Evolutionary conservation across 306 rosid species (phyloP).

Genomic region (Casuarina glauca): DNA sequence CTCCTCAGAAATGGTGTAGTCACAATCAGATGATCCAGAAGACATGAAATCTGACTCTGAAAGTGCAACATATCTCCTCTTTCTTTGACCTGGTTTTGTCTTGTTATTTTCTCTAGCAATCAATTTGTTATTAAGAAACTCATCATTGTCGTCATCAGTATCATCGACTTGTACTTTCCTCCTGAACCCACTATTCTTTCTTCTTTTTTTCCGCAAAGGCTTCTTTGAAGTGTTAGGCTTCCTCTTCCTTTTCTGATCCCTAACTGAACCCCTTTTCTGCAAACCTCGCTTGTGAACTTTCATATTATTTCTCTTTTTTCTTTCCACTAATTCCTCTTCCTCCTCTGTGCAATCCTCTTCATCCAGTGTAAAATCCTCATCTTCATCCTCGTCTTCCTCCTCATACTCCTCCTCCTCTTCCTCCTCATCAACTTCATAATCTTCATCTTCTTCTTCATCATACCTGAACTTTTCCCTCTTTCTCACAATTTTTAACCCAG

Average conservation of each 20-base stretch:
- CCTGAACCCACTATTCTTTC: slow-evolving; percentile 43
- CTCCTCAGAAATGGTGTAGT: slow-evolving; percentile 90
- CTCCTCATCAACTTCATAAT: slow-evolving; percentile 5
- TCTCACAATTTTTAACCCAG: slow-evolving; percentile 25
- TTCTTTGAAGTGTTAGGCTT: slow-evolving; percentile 57
- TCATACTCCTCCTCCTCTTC: slow-evolving; percentile 42
- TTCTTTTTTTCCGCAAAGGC: slow-evolving; percentile 55
- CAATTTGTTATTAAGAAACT: slow-evolving; percentile 41
- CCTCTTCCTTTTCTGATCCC: slow-evolving; percentile 50
- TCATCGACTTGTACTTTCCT: slow-evolving; percentile 41
- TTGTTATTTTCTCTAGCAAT: slow-evolving; percentile 33
- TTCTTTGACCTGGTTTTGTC: slow-evolving; percentile 36
- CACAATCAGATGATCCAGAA: slow-evolving; percentile 65
- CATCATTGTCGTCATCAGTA: slow-evolving; percentile 34
- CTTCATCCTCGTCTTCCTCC: slow-evolving; percentile 35
- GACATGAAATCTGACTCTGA: slow-evolving; percentile 57
- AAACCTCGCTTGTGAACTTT: slow-evolving; percentile 44
- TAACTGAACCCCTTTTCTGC: slow-evolving; percentile 42
- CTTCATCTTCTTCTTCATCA: slow-evolving; percentile 25
- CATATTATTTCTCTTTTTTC: slow-evolving; percentile 49
- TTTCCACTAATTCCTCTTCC: slow-evolving; percentile 48
- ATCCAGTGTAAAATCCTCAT: slow-evolving; percentile 73
- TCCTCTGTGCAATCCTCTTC: slow-evolving; percentile 74
- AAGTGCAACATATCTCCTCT: slow-evolving; percentile 36
- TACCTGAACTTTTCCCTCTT: slow-evolving; percentile 31